A percentile compares a stretch with the other conserved stretches of the same genome.
These are phyloP conservation scores for Morella rubra DNA, from an alignment of 306 rosid species.

Conservation along the genomic window DNA sequence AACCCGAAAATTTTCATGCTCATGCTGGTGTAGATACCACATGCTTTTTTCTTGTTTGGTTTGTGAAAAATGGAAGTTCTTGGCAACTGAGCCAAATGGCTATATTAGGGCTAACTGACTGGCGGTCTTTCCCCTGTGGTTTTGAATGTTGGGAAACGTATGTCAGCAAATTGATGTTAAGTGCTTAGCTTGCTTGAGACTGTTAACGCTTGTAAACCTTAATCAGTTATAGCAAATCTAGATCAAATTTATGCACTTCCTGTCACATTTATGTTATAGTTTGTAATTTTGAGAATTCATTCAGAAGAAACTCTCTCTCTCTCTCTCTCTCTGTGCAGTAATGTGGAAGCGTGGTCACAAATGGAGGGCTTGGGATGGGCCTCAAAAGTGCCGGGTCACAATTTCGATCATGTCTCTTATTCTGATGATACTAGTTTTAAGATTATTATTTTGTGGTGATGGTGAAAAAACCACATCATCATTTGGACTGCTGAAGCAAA, in stretches of 20 bases:
- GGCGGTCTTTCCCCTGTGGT: background rate
- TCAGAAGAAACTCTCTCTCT: background rate
- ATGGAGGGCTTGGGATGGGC: conserved; percentile 44
- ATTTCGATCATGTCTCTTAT: conserved; percentile 36
- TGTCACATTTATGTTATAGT: background rate
- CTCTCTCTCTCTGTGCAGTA: conserved; percentile 36
- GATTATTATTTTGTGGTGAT: conserved; percentile 27
- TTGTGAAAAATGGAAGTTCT: background rate
- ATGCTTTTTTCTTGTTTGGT: background rate
- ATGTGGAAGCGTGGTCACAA: conserved; percentile 69
- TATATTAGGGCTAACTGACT: background rate
- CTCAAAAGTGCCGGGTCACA: conserved; percentile 33
- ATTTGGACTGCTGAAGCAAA: conserved; percentile 37
- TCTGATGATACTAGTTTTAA: conserved; percentile 39
- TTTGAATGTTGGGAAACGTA: background rate
- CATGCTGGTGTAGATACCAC: background rate
- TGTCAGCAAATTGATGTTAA: background rate
- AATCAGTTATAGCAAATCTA: background rate
- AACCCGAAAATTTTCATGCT: background rate
- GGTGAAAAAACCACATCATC: conserved; percentile 29
- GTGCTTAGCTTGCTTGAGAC: background rate
- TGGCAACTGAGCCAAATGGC: background rate
- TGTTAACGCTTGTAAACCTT: background rate
- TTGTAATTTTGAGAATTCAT: background rate
- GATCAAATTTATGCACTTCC: background rate